phyloP scores from a whole-genome alignment of 768 basidiomycete species.

The Dioszegia crocea region DNA sequence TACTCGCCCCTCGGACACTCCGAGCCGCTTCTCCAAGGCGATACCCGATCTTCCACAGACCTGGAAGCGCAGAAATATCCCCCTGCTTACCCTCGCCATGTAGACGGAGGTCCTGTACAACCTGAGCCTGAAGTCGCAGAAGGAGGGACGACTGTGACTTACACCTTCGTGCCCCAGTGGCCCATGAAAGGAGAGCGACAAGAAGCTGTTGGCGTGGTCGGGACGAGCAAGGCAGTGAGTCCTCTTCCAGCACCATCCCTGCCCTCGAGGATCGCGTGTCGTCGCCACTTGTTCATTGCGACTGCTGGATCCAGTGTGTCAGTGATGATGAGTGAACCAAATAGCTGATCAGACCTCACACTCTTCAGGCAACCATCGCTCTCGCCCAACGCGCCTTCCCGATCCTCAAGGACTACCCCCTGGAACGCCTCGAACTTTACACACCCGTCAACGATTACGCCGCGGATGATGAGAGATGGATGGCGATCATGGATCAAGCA shows the following conservation, averaged over 20 bases:
- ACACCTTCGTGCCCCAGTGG: background rate
- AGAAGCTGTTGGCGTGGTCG: background rate
- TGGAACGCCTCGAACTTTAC: constrained; percentile 25
- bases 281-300: no score
- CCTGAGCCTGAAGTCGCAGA: background rate
- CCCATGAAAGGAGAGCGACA: background rate
- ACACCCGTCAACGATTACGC: background rate
- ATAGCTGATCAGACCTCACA: no score
- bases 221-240: background rate
- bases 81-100: no score
- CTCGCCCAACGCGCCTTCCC: constrained; percentile 25
- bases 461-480: constrained; percentile 14
- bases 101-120: no score
- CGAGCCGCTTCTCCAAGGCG: no score
- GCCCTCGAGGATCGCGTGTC: no score
- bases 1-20: background rate
- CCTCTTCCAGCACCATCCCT: no score
- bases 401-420: constrained; percentile 10
- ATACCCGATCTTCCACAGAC: no score
- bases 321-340: no score
- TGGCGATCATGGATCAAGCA: constrained; percentile 23
- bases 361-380: background rate
- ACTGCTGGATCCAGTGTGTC: no score
- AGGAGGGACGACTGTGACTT: background rate
- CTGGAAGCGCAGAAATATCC: no score